These are phyloP conservation scores for Sclerotinia spermophila DNA, from an alignment of 2,329 filamentous ascomycete species.

Conservation along the genomic window DNA sequence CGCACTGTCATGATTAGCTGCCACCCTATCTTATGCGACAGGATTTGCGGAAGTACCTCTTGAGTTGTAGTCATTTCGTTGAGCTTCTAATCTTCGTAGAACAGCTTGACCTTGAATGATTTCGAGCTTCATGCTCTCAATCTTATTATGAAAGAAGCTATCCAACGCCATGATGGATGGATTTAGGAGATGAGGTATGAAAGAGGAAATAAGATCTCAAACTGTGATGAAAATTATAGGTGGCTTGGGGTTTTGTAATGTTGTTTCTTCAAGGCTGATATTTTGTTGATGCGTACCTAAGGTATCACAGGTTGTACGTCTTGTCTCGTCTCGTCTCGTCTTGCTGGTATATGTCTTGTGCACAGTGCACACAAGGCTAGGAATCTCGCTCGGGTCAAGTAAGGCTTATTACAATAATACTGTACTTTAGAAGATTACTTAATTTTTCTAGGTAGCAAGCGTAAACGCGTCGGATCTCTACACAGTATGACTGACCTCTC, in stretches of 20 bases:
- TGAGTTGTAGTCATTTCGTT: conserved; percentile 99
- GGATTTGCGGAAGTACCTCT: conserved; percentile 44
- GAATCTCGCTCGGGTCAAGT: not conserved
- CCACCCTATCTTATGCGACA: not conserved
- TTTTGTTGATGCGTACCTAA: conserved; percentile 16
- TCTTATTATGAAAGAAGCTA: conserved; percentile 99
- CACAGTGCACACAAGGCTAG: conserved; percentile 8
- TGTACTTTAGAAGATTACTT: too few species aligned
- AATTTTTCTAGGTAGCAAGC: conserved; percentile 10
- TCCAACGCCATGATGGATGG: conserved; percentile 84
- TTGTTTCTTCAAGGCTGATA: conserved; percentile 13
- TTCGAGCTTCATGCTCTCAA: conserved; percentile 99
- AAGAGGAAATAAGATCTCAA: too few species aligned
- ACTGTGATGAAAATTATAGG: not conserved
- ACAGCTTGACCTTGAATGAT: conserved; percentile 98
- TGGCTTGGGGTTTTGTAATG: not conserved
- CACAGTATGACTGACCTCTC: not conserved
- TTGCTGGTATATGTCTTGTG: not conserved
- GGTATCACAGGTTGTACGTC: conserved; percentile 8
- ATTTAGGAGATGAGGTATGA: not conserved
- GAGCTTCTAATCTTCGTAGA: conserved; percentile 88
- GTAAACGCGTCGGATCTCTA: not conserved
- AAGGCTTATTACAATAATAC: not conserved
- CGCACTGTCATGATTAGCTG: conserved; percentile 55
- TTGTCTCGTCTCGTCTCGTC: too few species aligned